Evolutionary conservation across 75 land plant genomes (phyloP), one percentile per base, ranked within the genome.

Genomic region (Selaginella tamariscina): DNA sequence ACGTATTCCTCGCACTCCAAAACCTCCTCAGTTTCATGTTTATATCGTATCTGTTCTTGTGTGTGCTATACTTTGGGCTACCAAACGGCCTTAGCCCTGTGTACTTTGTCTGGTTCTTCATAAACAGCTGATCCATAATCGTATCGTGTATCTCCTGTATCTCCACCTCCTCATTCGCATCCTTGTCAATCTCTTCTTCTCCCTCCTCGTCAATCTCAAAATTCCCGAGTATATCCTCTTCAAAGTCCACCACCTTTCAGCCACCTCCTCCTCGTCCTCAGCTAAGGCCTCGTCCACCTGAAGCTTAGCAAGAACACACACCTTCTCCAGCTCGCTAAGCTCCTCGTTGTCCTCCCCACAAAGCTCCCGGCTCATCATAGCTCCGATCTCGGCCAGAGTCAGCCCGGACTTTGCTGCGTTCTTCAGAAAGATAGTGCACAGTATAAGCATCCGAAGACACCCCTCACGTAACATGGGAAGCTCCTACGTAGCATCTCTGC

Each of bases 321-420:
- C 68, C 5, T 71, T 30, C 67, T 88, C 91, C 29, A 88, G 84
- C 66, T 88, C 89, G 72, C 91, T 88, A 1, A 82, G 71, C 56
- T 77, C 91, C 74, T 86, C 89, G 55, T 83, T 83, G 2, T 77
- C 69, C n/a, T n/a, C n/a, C 1, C 79, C 77, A 32, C 71, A 80
- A 44, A 84, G 86, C 66, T 86, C 89, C 39, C 89, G 74, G 64
- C 80, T 83, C 91, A 88, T 88, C 89, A 88, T 86, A 26, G 75
- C 85, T 29, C 86, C 91, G 30, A 88, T 88, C 33, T 88, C 86
- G 54, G 84, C 79, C 30, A 87, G 79, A 29, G 84, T 79, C 1
- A 79, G 84, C 24, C 91, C 91, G 72, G 67, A 75, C 18, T 33
- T 72, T 0, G 84, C 86, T 18, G 86, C 89, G 33, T 78, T 82